Evolutionary conservation across 352 stramenopile species (phyloP), one percentile per base, ranked within the genome.

Genomic region (Halophytophthora polymorphica): DNA sequence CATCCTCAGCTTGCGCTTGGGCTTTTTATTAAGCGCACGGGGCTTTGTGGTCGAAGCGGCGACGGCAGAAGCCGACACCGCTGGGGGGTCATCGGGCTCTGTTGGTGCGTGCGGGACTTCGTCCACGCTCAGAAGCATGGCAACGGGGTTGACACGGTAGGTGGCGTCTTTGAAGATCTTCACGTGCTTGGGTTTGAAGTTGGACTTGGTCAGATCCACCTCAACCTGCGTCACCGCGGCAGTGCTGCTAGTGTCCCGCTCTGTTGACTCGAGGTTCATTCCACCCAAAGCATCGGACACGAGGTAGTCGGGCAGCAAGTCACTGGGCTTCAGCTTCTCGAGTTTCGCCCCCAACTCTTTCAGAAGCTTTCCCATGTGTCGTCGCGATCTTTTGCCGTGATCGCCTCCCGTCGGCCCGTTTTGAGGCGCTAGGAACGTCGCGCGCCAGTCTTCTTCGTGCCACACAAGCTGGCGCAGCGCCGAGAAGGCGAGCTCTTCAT

Each of bases 71-170:
- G 21, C 13, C 2, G 15, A 15, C 17, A n/a, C 29, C 6, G 14
- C 10, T 28, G 7, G 14, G 2, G 58, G n/a, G n/a, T n/a, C n/a
- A n/a, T n/a, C n/a, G n/a, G n/a, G n/a, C n/a, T n/a, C n/a, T n/a
- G n/a, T n/a, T n/a, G n/a, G n/a, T n/a, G n/a, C 13, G 39, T 61
- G 25, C 11, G 64, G 60, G 29, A 86, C 58, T 39, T 82, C 71
- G 12, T 82, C 61, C 2, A 42, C 28, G 14, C 34, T 65, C 39
- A 79, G 43, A 13, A 90, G 34, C 18, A 76, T 41, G 0, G 74
- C 63, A 8, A 85, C 33, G 0, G 72, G 72, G 18, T 77, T 90
- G 8, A 84, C 65, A 2, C 68, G 76, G 29, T 86, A 85, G 6
- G 21, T 52, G 8, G 58, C 56, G 13, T 54, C 50, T 50, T 66